A percentile compares a stretch with the other conserved stretches of the same genome.
phyloP scores from a whole-genome alignment of 2,329 filamentous ascomycete species.

The Ophiostoma perfectum region DNA sequence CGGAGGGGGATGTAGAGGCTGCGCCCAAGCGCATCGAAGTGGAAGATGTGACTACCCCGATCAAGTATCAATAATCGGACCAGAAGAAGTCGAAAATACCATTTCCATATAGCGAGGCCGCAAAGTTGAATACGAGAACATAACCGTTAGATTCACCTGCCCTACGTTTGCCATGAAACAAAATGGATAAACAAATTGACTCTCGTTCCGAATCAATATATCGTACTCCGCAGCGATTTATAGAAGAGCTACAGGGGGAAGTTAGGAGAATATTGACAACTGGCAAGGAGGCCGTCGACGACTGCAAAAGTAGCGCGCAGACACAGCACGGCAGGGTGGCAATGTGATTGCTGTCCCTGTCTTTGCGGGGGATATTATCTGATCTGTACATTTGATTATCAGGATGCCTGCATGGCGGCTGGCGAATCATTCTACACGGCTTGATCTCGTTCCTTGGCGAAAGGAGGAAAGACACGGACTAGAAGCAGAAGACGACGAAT shows the following conservation, averaged over 20 bases:
- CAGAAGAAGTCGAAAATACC: no score
- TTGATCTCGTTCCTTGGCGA: not conserved
- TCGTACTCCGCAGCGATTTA: not conserved
- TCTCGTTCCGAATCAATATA: not conserved
- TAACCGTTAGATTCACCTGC: no score
- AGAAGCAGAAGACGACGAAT: not conserved
- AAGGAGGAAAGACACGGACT: not conserved
- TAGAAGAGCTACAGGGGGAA: not conserved
- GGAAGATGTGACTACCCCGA: constrained; percentile 4
- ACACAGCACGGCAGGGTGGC: not conserved
- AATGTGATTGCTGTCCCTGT: not conserved
- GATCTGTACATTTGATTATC: not conserved
- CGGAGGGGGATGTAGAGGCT: not conserved
- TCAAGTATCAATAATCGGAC: not conserved
- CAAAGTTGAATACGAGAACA: not conserved
- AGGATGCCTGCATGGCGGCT: not conserved
- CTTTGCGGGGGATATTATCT: not conserved
- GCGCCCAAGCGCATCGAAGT: not conserved
- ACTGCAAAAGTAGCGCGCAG: not conserved
- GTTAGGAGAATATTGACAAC: not conserved
- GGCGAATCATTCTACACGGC: constrained; percentile 2
- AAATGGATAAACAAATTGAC: not conserved
- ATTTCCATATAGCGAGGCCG: no score
- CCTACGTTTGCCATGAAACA: no score
- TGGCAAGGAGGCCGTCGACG: constrained; percentile 1